phyloP scores from a whole-genome alignment of 306 rosid species.

The Astragalus glycyphyllos region DNA sequence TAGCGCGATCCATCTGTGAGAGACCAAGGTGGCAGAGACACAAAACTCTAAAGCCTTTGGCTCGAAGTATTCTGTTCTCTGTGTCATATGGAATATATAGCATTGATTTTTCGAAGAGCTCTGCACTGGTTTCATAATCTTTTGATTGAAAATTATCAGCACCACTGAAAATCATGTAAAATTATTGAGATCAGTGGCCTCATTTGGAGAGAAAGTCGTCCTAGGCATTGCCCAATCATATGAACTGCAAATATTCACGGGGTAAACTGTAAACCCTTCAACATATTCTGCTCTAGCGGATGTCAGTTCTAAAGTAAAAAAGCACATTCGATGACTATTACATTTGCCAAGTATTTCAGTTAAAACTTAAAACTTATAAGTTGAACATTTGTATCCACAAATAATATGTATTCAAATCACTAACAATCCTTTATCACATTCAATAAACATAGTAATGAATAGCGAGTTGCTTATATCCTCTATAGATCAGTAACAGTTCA shows the following conservation, averaged over 20 bases:
- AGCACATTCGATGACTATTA: not conserved
- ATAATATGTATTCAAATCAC: conserved; percentile 12
- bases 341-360: conserved; percentile 13
- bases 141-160: conserved; percentile 83
- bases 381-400: not conserved
- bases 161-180: conserved; percentile 56
- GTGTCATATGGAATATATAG: conserved; percentile 78
- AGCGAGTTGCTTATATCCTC: conserved; percentile 3
- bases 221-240: conserved; percentile 19
- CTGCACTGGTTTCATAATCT: conserved; percentile 84
- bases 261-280: conserved; percentile 9
- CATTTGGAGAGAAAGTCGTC: conserved; percentile 19
- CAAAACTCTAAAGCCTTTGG: conserved; percentile 89
- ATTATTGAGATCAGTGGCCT: conserved; percentile 35
- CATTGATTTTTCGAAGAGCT: conserved; percentile 93
- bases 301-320: conserved; percentile 9
- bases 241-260: conserved; percentile 23
- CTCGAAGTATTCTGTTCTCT: conserved; percentile 74
- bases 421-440: conserved; percentile 13
- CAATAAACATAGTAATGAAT: conserved; percentile 10
- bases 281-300: conserved; percentile 11
- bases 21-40: conserved; percentile 94
- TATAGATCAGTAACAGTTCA: not conserved
- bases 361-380: not conserved
- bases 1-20: conserved; percentile 83